Conservation (phyloP, 2,329 filamentous ascomycete genomes). For the Fusarium equiseti region DNA sequence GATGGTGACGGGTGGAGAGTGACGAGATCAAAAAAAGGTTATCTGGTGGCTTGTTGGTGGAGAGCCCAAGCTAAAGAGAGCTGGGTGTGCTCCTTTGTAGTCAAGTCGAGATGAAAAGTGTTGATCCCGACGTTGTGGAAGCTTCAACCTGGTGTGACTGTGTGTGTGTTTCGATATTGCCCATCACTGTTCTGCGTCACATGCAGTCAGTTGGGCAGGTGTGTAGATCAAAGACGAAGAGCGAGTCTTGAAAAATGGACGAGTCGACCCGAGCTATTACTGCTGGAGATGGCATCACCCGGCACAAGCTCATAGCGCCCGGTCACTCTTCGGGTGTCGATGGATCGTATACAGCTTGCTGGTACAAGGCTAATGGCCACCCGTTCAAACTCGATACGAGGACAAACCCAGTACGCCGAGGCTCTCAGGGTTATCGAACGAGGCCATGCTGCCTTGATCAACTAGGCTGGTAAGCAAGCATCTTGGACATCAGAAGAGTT, state of each 20-base stretch:
- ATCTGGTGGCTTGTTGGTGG: constrained; percentile 44
- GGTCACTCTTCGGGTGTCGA: neutral
- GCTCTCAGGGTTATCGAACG: neutral
- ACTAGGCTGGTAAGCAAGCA: neutral
- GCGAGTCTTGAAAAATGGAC: neutral
- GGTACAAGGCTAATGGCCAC: neutral
- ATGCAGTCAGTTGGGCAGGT: constrained; percentile 6
- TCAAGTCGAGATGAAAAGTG: constrained; percentile 55
- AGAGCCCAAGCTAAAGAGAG: constrained; percentile 43
- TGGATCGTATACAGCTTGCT: neutral
- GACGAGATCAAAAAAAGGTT: constrained; percentile 42
- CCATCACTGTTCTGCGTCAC: constrained; percentile 22
- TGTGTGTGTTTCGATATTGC: constrained; percentile 43
- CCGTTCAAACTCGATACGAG: neutral
- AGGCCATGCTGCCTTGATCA: neutral
- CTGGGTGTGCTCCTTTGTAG: constrained; percentile 52
- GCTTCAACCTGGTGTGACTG: constrained; percentile 47
- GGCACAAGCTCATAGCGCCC: neutral
- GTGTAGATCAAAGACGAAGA: constrained; percentile 34
- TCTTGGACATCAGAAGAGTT: neutral
- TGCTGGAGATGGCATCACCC: neutral
- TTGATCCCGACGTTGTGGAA: constrained; percentile 50
- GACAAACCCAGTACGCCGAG: neutral
- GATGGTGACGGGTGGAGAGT: constrained; percentile 48
- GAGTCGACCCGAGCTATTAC: neutral